Percentiles rank a stretch among this genome's conserved stretches.
These are phyloP conservation scores for Lactarius sanguifluus DNA, from an alignment of 768 basidiomycete genomes.

Conservation along the genomic window DNA sequence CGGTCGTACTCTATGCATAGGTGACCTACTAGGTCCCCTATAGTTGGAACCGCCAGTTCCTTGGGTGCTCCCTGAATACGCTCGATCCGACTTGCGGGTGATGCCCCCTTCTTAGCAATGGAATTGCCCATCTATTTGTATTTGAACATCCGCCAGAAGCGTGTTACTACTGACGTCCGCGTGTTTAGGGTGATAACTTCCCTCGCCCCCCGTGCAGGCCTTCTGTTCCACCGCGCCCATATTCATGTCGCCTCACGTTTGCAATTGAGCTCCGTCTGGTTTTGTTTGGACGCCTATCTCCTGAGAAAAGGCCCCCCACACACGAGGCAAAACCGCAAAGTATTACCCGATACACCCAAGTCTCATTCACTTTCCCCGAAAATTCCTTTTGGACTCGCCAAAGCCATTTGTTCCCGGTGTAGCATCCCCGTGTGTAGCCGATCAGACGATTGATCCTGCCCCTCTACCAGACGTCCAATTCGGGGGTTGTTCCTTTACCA, in stretches of 20 bases:
- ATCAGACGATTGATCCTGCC: slow-evolving; percentile 1
- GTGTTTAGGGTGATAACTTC: slow-evolving; percentile 4
- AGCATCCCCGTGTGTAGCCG: slow-evolving; percentile 16
- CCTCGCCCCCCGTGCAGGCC: slow-evolving; percentile 1
- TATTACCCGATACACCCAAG: not conserved
- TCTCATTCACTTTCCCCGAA: not conserved
- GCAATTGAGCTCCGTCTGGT: not conserved
- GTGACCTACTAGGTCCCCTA: not conserved
- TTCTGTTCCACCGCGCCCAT: not conserved
- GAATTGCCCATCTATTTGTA: not conserved
- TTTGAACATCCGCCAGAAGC: slow-evolving; percentile 6
- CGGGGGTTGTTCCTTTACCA: not conserved
- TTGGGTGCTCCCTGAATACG: not conserved
- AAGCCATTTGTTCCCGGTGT: not conserved
- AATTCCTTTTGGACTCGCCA: not conserved
- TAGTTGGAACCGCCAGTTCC: not conserved
- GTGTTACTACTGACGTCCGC: not conserved
- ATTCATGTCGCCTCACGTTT: not conserved
- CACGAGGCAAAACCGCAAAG: slow-evolving; percentile 2
- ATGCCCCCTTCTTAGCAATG: slow-evolving; percentile 4
- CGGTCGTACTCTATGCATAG: slow-evolving; percentile 11
- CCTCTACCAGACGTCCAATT: not conserved
- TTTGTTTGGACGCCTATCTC: not conserved
- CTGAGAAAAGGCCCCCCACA: no score
- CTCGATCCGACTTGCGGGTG: not conserved